Evolutionary conservation across 257 asterid genomes (phyloP).

Genomic region (Schizonepeta tenuifolia): DNA sequence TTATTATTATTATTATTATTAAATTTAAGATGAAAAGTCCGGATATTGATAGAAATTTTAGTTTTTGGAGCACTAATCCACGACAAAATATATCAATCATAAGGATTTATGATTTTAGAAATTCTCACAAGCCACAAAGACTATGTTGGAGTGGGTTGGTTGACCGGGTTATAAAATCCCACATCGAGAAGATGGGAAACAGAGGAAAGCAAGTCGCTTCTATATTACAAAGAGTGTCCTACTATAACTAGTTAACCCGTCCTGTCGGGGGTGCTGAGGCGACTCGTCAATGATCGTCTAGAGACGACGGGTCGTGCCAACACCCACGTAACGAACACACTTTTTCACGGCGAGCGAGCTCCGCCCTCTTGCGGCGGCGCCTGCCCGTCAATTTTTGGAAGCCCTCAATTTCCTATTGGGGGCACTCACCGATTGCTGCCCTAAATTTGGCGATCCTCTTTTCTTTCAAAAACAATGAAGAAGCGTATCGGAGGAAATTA

Average conservation of each 20-base stretch:
- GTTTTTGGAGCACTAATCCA: too few species aligned
- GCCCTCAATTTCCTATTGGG: conserved; percentile 36
- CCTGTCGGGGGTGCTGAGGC: conserved; percentile 82
- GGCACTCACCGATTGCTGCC: too few species aligned
- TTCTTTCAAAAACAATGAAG: too few species aligned
- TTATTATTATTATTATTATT: too few species aligned
- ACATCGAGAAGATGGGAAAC: neutral
- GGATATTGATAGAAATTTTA: too few species aligned
- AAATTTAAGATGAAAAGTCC: too few species aligned
- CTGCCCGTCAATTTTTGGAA: conserved; percentile 90
- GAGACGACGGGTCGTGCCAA: conserved; percentile 88
- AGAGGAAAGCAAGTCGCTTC: neutral
- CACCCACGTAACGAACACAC: conserved; percentile 71
- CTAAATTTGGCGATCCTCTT: too few species aligned
- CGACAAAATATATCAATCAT: too few species aligned
- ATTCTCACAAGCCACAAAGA: neutral
- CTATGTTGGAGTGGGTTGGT: neutral
- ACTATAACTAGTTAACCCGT: conserved; percentile 11
- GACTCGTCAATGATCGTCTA: conserved; percentile 69
- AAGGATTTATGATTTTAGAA: too few species aligned
- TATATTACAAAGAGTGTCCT: neutral
- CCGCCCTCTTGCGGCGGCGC: conserved; percentile 60
- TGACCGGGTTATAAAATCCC: neutral
- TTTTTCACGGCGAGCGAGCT: conserved; percentile 55
- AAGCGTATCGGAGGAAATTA: too few species aligned